Evolutionary conservation across 2,329 filamentous ascomycete species (phyloP).

Genomic region (Botrytis paeoniae): DNA sequence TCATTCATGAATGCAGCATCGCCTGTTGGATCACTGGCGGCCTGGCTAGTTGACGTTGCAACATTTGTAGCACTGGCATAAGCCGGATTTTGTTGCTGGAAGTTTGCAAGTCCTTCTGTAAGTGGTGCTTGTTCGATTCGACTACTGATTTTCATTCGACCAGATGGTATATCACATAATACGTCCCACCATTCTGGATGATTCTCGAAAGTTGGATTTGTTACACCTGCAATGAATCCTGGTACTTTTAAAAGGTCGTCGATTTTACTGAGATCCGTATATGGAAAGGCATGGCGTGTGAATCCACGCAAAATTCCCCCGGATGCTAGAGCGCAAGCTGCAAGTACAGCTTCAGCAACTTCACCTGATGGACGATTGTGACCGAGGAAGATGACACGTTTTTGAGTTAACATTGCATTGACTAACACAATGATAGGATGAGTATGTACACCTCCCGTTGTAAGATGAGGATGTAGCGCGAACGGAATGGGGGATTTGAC

Average conservation of each 20-base stretch:
- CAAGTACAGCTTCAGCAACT: constrained; percentile 95
- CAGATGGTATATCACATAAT: constrained; percentile 86
- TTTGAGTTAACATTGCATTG: constrained; percentile 93
- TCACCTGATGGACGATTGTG: constrained; percentile 94
- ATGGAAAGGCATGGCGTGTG: constrained; percentile 93
- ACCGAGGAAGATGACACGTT: constrained; percentile 91
- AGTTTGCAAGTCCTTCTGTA: constrained; percentile 83
- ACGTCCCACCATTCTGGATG: constrained; percentile 99
- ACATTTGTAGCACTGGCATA: constrained; percentile 51
- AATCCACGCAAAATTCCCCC: constrained; percentile 92
- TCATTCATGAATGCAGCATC: constrained; percentile 87
- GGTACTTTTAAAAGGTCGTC: constrained; percentile 94
- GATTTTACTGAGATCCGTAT: constrained; percentile 96
- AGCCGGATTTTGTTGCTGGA: constrained; percentile 73
- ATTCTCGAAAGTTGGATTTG: constrained; percentile 91
- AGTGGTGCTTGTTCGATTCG: constrained; percentile 76
- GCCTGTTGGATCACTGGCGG: constrained; percentile 67
- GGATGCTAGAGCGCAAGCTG: constrained; percentile 90
- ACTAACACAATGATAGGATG: constrained; percentile 94
- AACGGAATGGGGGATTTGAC: constrained; percentile 82
- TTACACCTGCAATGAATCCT: constrained; percentile 96
- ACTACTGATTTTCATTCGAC: constrained; percentile 90
- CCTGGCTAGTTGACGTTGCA: constrained; percentile 32
- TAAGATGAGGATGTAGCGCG: constrained; percentile 82
- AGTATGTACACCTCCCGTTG: constrained; percentile 82